Percentiles rank a stretch among this genome's conserved stretches.
These are phyloP conservation scores for Circinella umbellata DNA, from an alignment of 371 early-diverging fungal genomes.

Conservation along the genomic window DNA sequence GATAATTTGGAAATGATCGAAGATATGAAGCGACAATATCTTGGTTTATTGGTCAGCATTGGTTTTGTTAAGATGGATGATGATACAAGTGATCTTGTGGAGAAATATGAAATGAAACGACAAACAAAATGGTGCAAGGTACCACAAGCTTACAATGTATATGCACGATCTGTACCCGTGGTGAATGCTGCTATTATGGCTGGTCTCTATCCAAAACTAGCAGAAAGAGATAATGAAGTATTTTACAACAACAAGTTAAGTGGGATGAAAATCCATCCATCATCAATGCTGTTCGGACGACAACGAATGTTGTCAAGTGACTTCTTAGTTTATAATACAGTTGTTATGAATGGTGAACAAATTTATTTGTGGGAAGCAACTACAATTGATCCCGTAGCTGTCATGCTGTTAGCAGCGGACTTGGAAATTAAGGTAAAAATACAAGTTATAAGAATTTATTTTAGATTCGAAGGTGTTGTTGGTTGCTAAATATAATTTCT, in stretches of 20 bases:
- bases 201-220: conserved; percentile 70
- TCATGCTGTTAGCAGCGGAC: conserved; percentile 62
- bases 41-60: conserved; percentile 71
- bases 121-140: conserved; percentile 47
- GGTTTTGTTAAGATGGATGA: conserved; percentile 65
- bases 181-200: conserved; percentile 71
- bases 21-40: conserved; percentile 81
- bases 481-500: background rate
- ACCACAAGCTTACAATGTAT: conserved; percentile 48
- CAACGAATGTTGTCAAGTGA: conserved; percentile 34
- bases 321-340: conserved; percentile 61
- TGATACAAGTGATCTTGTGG: conserved; percentile 10
- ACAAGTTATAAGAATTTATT: too few species aligned
- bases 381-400: conserved; percentile 48
- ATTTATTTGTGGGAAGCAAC: conserved; percentile 64
- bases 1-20: conserved; percentile 76
- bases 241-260: conserved; percentile 28
- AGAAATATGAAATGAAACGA: conserved; percentile 26
- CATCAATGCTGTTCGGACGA: conserved; percentile 52
- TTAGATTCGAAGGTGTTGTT: too few species aligned
- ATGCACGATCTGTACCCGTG: conserved; percentile 52
- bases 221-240: conserved; percentile 29
- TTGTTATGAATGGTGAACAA: conserved; percentile 55
- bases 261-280: conserved; percentile 62
- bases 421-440: conserved; percentile 58